phyloP scores from a whole-genome alignment of 78 protist genomes.

The Dictyostelium firmibasis region DNA sequence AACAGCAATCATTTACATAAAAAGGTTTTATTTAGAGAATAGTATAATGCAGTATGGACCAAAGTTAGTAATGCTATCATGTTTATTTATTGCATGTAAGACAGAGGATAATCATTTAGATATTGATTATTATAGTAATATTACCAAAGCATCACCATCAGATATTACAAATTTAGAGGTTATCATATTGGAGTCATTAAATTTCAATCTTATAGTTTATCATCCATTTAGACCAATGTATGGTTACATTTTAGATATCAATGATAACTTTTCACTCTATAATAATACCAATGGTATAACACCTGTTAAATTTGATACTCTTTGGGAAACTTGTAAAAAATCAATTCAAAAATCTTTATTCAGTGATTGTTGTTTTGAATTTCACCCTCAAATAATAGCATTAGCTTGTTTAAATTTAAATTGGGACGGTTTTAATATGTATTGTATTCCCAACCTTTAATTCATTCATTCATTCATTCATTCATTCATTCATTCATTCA shows the following conservation, averaged over 20 bases:
- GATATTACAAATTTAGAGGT: constrained; percentile 41
- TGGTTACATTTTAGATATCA: constrained; percentile 30
- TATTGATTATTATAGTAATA: constrained; percentile 20
- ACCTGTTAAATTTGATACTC: neutral
- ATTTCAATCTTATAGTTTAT: constrained; percentile 44
- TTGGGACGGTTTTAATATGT: constrained; percentile 7
- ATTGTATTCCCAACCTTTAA: no score
- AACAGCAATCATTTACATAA: constrained; percentile 47
- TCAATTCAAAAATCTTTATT: constrained; percentile 6
- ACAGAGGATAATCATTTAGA: constrained; percentile 71
- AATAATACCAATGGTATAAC: neutral
- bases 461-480: no score
- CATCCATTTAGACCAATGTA: constrained; percentile 59
- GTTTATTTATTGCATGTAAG: constrained; percentile 65
- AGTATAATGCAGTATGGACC: constrained; percentile 41
- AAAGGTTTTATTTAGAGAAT: constrained; percentile 60
- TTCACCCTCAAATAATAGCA: constrained; percentile 51
- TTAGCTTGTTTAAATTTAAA: constrained; percentile 47
- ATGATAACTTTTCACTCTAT: neutral
- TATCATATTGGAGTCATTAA: constrained; percentile 23
- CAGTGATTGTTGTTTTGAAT: constrained; percentile 30
- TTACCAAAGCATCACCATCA: neutral
- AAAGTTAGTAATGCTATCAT: constrained; percentile 11
- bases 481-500: no score
- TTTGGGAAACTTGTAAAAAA: constrained; percentile 17